These are phyloP conservation scores for Trichoderma asperelloides DNA, from an alignment of 495 filamentous ascomycete genomes.

Conservation along the genomic window DNA sequence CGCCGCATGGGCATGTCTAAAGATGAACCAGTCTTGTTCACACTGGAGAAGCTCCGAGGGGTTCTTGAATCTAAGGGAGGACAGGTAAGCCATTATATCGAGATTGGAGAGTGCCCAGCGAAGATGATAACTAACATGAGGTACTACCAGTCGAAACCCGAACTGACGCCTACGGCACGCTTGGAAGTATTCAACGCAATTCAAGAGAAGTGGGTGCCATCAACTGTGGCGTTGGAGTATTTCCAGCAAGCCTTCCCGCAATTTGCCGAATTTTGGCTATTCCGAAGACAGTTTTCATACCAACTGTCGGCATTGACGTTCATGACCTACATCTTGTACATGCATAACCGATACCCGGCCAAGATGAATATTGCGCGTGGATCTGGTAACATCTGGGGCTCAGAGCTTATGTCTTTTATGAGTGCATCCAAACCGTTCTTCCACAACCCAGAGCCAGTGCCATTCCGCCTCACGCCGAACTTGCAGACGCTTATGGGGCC, in stretches of 20 bases:
- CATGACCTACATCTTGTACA: slow-evolving; percentile 97
- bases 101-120: neutral
- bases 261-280: slow-evolving; percentile 93
- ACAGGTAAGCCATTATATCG: slow-evolving; percentile 34
- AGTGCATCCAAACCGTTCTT: slow-evolving; percentile 73
- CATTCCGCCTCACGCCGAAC: slow-evolving; percentile 95
- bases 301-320: slow-evolving; percentile 94
- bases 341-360: slow-evolving; percentile 86
- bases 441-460: slow-evolving; percentile 87
- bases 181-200: slow-evolving; percentile 85
- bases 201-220: slow-evolving; percentile 81
- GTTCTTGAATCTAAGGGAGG: slow-evolving; percentile 56
- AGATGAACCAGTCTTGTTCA: slow-evolving; percentile 90
- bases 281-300: slow-evolving; percentile 91
- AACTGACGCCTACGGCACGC: slow-evolving; percentile 59
- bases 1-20: slow-evolving; percentile 75
- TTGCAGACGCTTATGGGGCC: slow-evolving; percentile 93
- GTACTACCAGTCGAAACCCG: slow-evolving; percentile 45
- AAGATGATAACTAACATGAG: slow-evolving; percentile 17
- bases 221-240: slow-evolving; percentile 72
- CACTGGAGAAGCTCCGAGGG: slow-evolving; percentile 81
- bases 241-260: slow-evolving; percentile 84
- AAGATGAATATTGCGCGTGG: slow-evolving; percentile 86
- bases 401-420: slow-evolving; percentile 82
- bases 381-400: slow-evolving; percentile 92